Base-by-base conservation (phyloP, 1,284 basidiomycete genomes). In the Stygiomarasmius scandens region DNA sequence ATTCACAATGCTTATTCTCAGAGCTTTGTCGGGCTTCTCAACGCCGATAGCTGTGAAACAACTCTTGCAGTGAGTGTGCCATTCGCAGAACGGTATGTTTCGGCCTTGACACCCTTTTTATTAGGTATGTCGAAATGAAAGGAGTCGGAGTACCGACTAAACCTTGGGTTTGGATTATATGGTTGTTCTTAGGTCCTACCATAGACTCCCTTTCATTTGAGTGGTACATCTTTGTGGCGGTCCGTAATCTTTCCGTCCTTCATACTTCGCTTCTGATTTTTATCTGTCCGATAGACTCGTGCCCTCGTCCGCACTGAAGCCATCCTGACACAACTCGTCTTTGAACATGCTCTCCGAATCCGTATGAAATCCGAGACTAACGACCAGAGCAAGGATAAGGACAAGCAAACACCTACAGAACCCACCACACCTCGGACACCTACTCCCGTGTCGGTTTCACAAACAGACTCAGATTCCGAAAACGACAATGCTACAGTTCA, bases 311-410 rank as follows among this genome's bases (percentile, higher is more conserved):
- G 54, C 32, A 32, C 48, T 11, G 85, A 91, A 66, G 78, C 79
- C 2, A 78, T 92, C 52, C 73, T 90, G 54, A 89, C 87, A 0
- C 82, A 89, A 61, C 77, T 90, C 5, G 72, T 92, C 4, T 90
- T 90, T 66, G 85, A 89, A 59, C 89, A 90, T 62, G 76, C 86
- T 2, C 74, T 92, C 2, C 80, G 87, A 36, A 82, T 90, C 41
- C 79, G 88, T 19, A 78, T 90, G 72, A 84, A 83, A 63, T 78
- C 82, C 1, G 79, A 83, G 61, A 67, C 71, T 16, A 19, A 19
- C 16, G 32, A 34, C 14, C 8, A 14, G 14, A 34, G 32, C 32
- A 34, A 34, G 14, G 32, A 34, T 14, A n/a, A 41, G n/a, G 14
- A 12, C 38, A 41, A 41, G 6, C 14, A 41, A 16, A 5, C 38